Percentiles rank a stretch among this genome's conserved stretches.
Conservation (phyloP, 2,329 filamentous ascomycete species). For the Alternaria arbusti region DNA sequence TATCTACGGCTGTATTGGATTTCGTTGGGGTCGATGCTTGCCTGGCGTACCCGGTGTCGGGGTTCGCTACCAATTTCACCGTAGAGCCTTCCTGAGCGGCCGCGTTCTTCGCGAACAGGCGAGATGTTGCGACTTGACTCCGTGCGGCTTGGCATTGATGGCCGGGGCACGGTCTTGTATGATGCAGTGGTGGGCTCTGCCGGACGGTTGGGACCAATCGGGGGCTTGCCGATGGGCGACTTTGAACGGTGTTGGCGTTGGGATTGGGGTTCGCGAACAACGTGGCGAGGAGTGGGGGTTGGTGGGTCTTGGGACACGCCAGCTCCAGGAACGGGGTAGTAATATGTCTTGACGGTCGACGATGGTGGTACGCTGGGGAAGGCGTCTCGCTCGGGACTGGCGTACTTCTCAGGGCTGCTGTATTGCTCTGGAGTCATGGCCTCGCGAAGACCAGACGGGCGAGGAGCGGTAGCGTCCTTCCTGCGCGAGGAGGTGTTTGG, state of each 20-base stretch:
- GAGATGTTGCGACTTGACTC: slow-evolving; percentile 33
- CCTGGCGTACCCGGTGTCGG: slow-evolving; percentile 26
- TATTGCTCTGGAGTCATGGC: slow-evolving; percentile 33
- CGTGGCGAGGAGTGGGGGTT: slow-evolving; percentile 37
- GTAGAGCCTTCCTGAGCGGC: slow-evolving; percentile 32
- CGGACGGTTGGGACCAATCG: slow-evolving; percentile 42
- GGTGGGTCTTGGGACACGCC: slow-evolving; percentile 32
- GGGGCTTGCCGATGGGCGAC: slow-evolving; percentile 40
- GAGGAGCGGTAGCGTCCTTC: slow-evolving; percentile 29
- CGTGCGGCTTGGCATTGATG: slow-evolving; percentile 27
- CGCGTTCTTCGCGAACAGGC: slow-evolving; percentile 33
- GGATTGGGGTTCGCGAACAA: slow-evolving; percentile 43
- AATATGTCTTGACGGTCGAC: slow-evolving; percentile 27
- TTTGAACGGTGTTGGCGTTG: slow-evolving; percentile 32
- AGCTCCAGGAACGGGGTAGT: slow-evolving; percentile 34
- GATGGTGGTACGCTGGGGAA: slow-evolving; percentile 33
- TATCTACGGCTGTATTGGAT: slow-evolving; percentile 39
- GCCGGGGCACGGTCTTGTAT: slow-evolving; percentile 16
- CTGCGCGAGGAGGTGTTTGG: slow-evolving; percentile 34
- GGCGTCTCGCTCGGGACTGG: slow-evolving; percentile 23
- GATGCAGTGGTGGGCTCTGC: slow-evolving; percentile 19
- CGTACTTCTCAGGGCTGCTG: neutral
- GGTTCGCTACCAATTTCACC: slow-evolving; percentile 28
- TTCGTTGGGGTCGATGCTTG: slow-evolving; percentile 41
- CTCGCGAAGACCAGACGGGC: slow-evolving; percentile 41